Evolutionary conservation across 257 asterid species (phyloP).

Genomic region (Solanum chiquidenum): DNA sequence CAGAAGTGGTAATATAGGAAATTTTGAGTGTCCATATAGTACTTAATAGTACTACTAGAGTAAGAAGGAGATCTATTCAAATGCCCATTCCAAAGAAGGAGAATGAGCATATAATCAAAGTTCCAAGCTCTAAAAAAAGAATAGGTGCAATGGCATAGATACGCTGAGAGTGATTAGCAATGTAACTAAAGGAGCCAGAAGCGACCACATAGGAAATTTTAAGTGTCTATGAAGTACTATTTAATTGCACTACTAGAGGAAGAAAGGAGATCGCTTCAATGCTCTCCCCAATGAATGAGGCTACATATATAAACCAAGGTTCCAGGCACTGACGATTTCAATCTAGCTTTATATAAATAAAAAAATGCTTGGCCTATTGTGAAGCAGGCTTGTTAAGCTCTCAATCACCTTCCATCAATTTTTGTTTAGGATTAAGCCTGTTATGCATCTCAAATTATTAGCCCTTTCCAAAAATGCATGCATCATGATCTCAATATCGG

Average conservation of each 20-base stretch:
- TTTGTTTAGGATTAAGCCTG: background rate
- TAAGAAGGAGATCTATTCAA: background rate
- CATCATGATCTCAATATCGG: background rate
- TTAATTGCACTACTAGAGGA: background rate
- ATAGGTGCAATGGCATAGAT: background rate
- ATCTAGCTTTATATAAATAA: background rate
- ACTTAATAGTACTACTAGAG: background rate
- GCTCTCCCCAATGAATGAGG: background rate
- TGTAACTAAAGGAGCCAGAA: background rate
- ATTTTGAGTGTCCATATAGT: background rate
- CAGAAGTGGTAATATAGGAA: background rate
- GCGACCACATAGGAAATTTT: background rate
- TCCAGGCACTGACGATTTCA: background rate
- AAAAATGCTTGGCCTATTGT: background rate
- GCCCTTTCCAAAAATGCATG: background rate
- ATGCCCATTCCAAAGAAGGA: background rate
- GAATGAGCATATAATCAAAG: background rate
- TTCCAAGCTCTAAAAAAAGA: background rate
- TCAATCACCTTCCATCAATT: background rate
- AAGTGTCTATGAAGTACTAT: background rate
- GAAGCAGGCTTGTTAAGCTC: background rate
- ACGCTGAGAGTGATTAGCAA: background rate
- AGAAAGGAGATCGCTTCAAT: background rate
- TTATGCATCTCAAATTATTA: background rate
- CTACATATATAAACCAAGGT: background rate